Conservation (phyloP, 257 asterid species). For the Penstemon davidsonii region DNA sequence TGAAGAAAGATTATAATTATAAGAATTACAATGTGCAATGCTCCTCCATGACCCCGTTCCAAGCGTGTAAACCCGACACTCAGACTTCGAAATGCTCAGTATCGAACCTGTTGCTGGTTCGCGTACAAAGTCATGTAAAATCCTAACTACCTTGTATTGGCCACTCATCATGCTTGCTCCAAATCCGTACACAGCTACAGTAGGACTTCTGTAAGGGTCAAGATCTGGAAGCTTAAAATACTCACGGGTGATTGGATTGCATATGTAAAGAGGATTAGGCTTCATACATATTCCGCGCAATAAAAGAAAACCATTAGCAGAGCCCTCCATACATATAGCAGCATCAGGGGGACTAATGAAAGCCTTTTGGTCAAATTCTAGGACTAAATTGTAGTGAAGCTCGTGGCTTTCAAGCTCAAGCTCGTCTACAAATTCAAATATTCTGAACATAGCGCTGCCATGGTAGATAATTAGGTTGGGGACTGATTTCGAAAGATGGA, state of each 20-base stretch:
- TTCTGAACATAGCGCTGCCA: neutral
- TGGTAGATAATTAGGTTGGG: slow-evolving; percentile 26
- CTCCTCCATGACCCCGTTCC: slow-evolving; percentile 46
- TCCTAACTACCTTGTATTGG: slow-evolving; percentile 24
- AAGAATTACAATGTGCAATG: neutral
- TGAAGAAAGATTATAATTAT: neutral
- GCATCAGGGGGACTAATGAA: neutral
- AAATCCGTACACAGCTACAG: slow-evolving; percentile 37
- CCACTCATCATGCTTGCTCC: slow-evolving; percentile 33
- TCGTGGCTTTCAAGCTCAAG: slow-evolving; percentile 23
- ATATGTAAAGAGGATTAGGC: slow-evolving; percentile 9
- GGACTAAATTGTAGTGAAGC: slow-evolving; percentile 20
- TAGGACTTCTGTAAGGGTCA: neutral
- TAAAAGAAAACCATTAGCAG: slow-evolving; percentile 31
- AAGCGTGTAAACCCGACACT: slow-evolving; percentile 42
- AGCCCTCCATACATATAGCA: slow-evolving; percentile 7
- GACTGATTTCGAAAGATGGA: slow-evolving; percentile 29
- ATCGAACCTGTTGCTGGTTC: neutral
- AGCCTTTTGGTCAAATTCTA: slow-evolving; percentile 9
- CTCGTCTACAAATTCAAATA: slow-evolving; percentile 27
- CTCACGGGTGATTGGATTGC: slow-evolving; percentile 48
- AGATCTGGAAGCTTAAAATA: slow-evolving; percentile 29
- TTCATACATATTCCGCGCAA: neutral
- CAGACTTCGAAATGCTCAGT: slow-evolving; percentile 7
- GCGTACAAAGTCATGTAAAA: slow-evolving; percentile 13